A percentile compares a stretch with the other conserved stretches of the same genome.
phyloP scores from a whole-genome alignment of 2,329 filamentous ascomycete species.

The Fusarium denticulatum region DNA sequence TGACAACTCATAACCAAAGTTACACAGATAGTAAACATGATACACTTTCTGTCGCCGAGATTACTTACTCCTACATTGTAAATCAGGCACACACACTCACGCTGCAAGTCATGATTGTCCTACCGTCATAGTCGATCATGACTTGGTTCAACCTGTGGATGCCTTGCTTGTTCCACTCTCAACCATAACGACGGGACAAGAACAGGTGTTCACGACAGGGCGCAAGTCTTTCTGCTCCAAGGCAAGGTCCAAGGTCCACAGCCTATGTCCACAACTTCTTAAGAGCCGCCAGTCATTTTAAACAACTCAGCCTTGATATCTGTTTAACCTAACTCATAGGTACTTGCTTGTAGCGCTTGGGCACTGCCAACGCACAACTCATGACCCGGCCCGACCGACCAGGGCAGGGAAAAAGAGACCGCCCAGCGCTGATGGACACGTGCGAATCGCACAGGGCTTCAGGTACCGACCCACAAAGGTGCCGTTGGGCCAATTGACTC shows the following conservation, averaged over 20 bases:
- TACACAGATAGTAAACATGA: conserved; percentile 21
- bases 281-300: not conserved
- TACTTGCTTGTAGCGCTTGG: conserved; percentile 18
- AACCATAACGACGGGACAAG: conserved; percentile 28
- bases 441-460: conserved; percentile 39
- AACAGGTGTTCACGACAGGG: conserved; percentile 6
- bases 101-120: conserved; percentile 31
- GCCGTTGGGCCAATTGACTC: conserved; percentile 21
- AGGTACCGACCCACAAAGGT: conserved; percentile 29
- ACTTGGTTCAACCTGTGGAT: conserved; percentile 21
- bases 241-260: conserved; percentile 3
- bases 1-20: conserved; percentile 43
- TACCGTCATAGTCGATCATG: conserved; percentile 27
- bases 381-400: conserved; percentile 33
- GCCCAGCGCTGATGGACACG: conserved; percentile 29
- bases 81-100: not conserved
- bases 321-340: not conserved
- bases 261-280: not conserved
- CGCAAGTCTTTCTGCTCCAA: not conserved
- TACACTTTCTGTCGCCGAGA: not conserved
- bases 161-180: conserved; percentile 20
- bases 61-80: not conserved
- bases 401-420: conserved; percentile 7
- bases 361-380: conserved; percentile 35
- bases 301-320: conserved; percentile 9